Percentiles rank a stretch among this genome's conserved stretches.
Evolutionary conservation across 2,329 filamentous ascomycete species (phyloP).

Genomic region (Coniochaeta sp.): DNA sequence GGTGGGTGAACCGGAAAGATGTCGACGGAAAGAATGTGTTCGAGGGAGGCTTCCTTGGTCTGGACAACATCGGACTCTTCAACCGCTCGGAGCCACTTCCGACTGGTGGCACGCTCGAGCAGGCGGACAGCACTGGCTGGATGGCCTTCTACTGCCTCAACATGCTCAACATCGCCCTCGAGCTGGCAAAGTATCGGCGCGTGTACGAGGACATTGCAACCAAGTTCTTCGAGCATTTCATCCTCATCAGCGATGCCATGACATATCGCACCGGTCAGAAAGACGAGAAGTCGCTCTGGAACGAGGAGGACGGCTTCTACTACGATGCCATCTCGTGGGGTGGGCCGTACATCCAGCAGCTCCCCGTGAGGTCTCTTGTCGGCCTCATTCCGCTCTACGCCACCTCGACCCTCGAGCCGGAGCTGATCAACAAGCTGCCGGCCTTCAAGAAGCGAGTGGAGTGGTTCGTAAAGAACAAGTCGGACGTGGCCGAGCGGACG

Average conservation of each 20-base stretch:
- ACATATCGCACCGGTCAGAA: conserved; percentile 64
- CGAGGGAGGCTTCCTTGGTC: conserved; percentile 87
- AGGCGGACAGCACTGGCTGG: conserved; percentile 97
- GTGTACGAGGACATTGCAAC: conserved; percentile 96
- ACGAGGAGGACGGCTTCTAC: conserved; percentile 94
- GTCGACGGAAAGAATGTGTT: conserved; percentile 94
- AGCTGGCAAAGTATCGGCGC: conserved; percentile 88
- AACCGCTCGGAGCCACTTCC: conserved; percentile 93
- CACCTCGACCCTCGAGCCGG: conserved; percentile 84
- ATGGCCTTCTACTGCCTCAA: conserved; percentile 96
- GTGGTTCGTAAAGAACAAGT: conserved; percentile 87
- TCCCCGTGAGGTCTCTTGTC: conserved; percentile 86
- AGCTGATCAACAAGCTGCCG: conserved; percentile 85
- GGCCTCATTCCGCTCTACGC: conserved; percentile 91
- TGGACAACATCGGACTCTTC: conserved; percentile 97
- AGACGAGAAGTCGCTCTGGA: conserved; percentile 84
- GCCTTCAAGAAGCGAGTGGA: conserved; percentile 88
- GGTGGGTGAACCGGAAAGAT: conserved; percentile 99
- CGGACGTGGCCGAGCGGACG: conserved; percentile 83
- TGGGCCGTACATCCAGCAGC: conserved; percentile 84
- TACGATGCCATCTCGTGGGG: conserved; percentile 98
- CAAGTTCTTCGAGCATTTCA: conserved; percentile 98
- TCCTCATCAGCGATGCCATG: conserved; percentile 97
- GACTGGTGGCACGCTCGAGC: conserved; percentile 87
- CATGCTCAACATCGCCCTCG: conserved; percentile 95